Conservation (phyloP, 495 filamentous ascomycete species). For the Podospora didyma region DNA sequence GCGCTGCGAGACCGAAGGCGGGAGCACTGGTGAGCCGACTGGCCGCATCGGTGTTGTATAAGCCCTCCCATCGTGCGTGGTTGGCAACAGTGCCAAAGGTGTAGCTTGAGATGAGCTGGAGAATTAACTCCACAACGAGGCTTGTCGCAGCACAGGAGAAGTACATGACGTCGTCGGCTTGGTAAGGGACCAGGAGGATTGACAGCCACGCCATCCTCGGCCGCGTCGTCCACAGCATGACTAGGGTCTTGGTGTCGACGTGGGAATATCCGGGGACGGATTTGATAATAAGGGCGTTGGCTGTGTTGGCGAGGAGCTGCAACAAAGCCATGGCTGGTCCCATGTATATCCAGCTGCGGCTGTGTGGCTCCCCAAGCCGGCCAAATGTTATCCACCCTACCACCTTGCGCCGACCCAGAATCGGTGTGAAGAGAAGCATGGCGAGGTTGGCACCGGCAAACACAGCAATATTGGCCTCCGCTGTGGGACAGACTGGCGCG, state of each 20-base stretch:
- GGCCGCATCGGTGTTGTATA: neutral
- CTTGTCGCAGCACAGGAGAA: constrained; percentile 2
- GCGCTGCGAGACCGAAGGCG: neutral
- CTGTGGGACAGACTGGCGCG: neutral
- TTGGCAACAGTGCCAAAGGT: neutral
- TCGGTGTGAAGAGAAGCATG: constrained; percentile 3
- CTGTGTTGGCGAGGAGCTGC: neutral
- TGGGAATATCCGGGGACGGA: neutral
- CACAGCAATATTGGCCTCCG: constrained; percentile 3
- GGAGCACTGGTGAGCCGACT: neutral
- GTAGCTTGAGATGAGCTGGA: constrained; percentile 1
- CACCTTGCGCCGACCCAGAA: constrained; percentile 3
- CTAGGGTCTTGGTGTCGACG: neutral
- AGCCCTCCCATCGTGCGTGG: neutral
- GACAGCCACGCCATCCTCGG: constrained; percentile 2
- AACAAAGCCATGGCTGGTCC: neutral
- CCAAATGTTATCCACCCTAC: constrained; percentile 1
- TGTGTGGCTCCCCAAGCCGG: constrained; percentile 1
- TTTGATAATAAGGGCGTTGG: neutral
- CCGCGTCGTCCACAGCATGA: constrained; percentile 1
- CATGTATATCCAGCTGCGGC: constrained; percentile 2
- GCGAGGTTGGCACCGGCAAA: constrained; percentile 1
- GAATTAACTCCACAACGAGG: neutral
- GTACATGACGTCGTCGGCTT: constrained; percentile 4
- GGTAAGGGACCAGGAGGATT: neutral